Conservation (phyloP, 208 protist genomes). For the Trypanosoma caninum region DNA sequence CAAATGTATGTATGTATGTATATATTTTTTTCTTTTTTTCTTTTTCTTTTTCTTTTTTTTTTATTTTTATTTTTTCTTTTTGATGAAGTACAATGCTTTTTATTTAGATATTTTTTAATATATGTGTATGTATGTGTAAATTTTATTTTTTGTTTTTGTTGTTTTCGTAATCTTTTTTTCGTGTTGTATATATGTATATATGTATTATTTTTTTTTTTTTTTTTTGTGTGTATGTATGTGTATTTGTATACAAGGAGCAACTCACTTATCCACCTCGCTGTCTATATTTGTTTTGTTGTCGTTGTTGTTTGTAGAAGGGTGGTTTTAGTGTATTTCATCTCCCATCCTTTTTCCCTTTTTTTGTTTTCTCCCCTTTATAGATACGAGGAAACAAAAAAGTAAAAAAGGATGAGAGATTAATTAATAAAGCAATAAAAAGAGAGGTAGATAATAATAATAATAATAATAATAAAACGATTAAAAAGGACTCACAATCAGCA, state of each 20-base stretch:
- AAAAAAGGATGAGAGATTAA: neutral
- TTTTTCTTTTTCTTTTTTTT: slow-evolving; percentile 2
- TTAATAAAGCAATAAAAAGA: slow-evolving; percentile 3
- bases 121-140: neutral
- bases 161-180: slow-evolving; percentile 12
- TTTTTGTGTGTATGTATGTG: slow-evolving; percentile 4
- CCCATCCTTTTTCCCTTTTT: too few relatives aligned
- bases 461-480: slow-evolving; percentile 85
- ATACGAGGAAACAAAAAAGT: neutral
- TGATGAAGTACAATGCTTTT: neutral
- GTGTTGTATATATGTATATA: neutral
- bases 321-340: too few relatives aligned
- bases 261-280: neutral
- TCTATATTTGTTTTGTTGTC: too few relatives aligned
- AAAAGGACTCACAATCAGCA: slow-evolving; percentile 52
- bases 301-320: too few relatives aligned
- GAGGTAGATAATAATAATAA: slow-evolving; percentile 11
- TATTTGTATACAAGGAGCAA: neutral
- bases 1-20: neutral
- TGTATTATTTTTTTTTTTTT: neutral
- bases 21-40: slow-evolving; percentile 6
- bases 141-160: neutral
- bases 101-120: neutral
- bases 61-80: slow-evolving; percentile 1
- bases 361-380: too few relatives aligned